These are phyloP conservation scores for Cladophialophora bantiana DNA, from an alignment of 2,329 filamentous ascomycete species.

Conservation along the genomic window DNA sequence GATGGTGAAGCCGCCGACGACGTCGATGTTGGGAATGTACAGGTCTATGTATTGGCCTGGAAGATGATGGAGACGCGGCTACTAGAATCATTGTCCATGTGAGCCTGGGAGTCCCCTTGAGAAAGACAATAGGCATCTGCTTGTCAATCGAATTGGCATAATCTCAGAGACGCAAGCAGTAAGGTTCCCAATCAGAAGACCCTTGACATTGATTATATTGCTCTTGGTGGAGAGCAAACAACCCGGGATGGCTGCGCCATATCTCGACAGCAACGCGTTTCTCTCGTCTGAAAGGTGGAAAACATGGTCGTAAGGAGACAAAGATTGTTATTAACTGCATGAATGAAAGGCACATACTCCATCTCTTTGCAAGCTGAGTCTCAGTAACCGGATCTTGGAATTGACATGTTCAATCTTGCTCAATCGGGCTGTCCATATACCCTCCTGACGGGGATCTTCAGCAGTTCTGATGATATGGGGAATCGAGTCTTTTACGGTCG, in stretches of 20 bases:
- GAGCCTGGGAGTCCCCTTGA: slow-evolving; percentile 11
- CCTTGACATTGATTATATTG: neutral
- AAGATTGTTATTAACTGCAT: slow-evolving; percentile 1
- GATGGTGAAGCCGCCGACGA: slow-evolving; percentile 86
- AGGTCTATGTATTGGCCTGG: slow-evolving; percentile 91
- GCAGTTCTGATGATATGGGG: slow-evolving; percentile 76
- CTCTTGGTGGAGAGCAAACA: neutral
- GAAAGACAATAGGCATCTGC: neutral
- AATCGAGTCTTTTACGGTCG: slow-evolving; percentile 46
- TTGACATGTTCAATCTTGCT: slow-evolving; percentile 70
- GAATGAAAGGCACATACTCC: slow-evolving; percentile 41
- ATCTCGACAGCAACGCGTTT: neutral
- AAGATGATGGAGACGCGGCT: slow-evolving; percentile 65
- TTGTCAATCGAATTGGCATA: neutral
- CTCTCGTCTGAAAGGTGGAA: neutral
- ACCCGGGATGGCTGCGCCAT: neutral
- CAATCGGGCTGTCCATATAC: slow-evolving; percentile 69
- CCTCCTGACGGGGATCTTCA: slow-evolving; percentile 72
- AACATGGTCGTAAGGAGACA: neutral
- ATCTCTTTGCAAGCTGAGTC: slow-evolving; percentile 63
- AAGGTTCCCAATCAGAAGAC: too few relatives aligned
- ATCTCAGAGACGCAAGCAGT: neutral
- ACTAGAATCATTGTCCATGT: slow-evolving; percentile 33
- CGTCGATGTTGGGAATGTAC: slow-evolving; percentile 70
- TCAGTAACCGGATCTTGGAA: slow-evolving; percentile 70